These are phyloP conservation scores for Comarum palustre DNA, from an alignment of 306 rosid genomes.

Conservation along the genomic window DNA sequence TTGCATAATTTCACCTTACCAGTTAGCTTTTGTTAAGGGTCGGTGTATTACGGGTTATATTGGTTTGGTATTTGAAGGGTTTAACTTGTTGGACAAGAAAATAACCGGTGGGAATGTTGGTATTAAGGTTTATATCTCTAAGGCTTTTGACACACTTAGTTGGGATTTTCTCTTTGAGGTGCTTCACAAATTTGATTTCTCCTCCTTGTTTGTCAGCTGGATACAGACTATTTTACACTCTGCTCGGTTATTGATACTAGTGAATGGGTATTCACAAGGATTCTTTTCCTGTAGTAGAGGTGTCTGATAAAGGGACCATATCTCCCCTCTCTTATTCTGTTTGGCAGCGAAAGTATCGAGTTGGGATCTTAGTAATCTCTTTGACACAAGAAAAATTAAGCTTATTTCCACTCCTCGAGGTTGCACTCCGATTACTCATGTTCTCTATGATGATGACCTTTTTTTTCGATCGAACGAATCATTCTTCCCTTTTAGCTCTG, in stretches of 20 bases:
- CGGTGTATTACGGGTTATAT: too few relatives aligned
- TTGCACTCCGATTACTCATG: neutral
- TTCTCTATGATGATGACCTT: neutral
- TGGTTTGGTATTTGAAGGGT: neutral
- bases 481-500: neutral
- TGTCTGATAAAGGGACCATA: neutral
- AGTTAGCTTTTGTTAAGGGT: too few relatives aligned
- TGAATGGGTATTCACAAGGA: neutral
- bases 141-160: neutral
- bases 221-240: neutral
- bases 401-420: neutral
- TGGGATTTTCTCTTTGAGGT: neutral
- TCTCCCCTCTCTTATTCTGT: neutral
- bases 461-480: too few relatives aligned
- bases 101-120: neutral
- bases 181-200: neutral
- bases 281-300: neutral
- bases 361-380: neutral
- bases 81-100: neutral
- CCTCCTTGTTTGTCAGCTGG: neutral
- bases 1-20: too few relatives aligned
- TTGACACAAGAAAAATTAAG: too few relatives aligned
- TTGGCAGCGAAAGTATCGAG: neutral
- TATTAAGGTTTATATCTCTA: neutral
- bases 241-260: neutral